phyloP scores from a whole-genome alignment of 441 rosid species.

The Raphanus hybrid region DNA sequence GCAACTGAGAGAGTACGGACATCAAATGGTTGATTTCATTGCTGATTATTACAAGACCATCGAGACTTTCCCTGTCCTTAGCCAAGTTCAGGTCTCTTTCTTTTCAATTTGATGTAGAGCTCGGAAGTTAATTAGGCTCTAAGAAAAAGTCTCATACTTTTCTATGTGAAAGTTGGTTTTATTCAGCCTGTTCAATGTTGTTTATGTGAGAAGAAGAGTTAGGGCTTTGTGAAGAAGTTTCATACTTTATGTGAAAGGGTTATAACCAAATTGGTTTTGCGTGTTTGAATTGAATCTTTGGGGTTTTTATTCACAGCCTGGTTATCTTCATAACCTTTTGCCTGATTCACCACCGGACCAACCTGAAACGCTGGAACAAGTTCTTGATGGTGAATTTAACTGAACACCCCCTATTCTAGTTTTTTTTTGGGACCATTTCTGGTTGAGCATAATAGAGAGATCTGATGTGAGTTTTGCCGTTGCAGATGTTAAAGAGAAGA shows the following conservation, averaged over 20 bases:
- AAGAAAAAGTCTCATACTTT: too few relatives aligned
- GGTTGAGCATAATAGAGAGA: not conserved
- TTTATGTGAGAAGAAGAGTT: not conserved
- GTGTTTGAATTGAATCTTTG: not conserved
- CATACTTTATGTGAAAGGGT: not conserved
- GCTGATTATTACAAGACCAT: constrained; percentile 87
- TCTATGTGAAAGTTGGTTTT: too few relatives aligned
- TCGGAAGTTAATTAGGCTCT: too few relatives aligned
- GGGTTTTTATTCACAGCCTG: constrained; percentile 64
- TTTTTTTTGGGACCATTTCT: not conserved
- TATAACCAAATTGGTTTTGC: not conserved
- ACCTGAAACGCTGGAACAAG: constrained; percentile 73
- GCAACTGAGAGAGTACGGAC: constrained; percentile 82
- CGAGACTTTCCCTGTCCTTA: constrained; percentile 80
- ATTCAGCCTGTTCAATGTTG: not conserved
- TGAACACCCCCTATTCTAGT: not conserved
- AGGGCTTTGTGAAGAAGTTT: not conserved
- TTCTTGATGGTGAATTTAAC: constrained; percentile 71
- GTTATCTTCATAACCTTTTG: constrained; percentile 70
- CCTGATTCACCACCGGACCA: constrained; percentile 79
- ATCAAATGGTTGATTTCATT: constrained; percentile 89
- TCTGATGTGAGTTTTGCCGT: not conserved
- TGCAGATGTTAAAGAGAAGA: constrained; percentile 77
- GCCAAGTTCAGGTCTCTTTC: constrained; percentile 82
- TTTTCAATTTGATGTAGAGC: not conserved